Evolutionary conservation across 2,329 filamentous ascomycete genomes (phyloP), one percentile per base, ranked within the genome.

Genomic region (Phaeomoniella chlamydospora): DNA sequence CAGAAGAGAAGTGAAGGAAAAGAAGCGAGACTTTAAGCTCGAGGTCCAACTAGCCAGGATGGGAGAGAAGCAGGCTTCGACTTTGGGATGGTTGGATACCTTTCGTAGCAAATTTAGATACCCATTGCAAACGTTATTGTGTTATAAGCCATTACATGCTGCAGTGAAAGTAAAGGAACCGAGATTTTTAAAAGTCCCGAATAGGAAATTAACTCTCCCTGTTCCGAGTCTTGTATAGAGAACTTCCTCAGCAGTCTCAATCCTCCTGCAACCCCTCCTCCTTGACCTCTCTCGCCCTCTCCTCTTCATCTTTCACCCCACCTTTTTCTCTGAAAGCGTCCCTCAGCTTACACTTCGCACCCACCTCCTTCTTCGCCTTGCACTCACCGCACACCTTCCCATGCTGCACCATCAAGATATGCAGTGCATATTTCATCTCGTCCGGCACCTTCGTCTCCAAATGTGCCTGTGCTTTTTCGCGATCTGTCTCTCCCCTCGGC

Each of bases 271-370:
- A 29, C 35, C 63, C 35, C 67, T 67, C 39, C 59, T 64, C 5
- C 70, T 73, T n/a, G 61, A 67, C 36, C 72, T 57, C 37, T 56
- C 68, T 3, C 77, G 70, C 22, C n/a, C n/a, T n/a, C 78, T 51
- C 80, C 0, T 69, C 69, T 12, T 73, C 59, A 3, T 74, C 63
- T 77, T 80, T 84, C 0, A 68, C 70, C 15, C 67, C 66, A 32
- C 70, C 77, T 1, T 67, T 67, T 43, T 70, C 61, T 0, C 70
- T 68, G 1, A 65, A 66, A 0, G 73, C 74, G 33, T 70, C 59
- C 47, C 74, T 78, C 31, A 73, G 53, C 2, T 68, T 67, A 55
- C 74, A 79, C 5, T 55, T 60, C n/a, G 22, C 22, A 46, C 74
- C 77, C 3, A 74, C 72, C 51, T 77, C 74, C 37, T 61, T 65